These are phyloP conservation scores for peach (Prunus persica) DNA, from an alignment of 306 rosid species.

Conservation along the genomic window DNA sequence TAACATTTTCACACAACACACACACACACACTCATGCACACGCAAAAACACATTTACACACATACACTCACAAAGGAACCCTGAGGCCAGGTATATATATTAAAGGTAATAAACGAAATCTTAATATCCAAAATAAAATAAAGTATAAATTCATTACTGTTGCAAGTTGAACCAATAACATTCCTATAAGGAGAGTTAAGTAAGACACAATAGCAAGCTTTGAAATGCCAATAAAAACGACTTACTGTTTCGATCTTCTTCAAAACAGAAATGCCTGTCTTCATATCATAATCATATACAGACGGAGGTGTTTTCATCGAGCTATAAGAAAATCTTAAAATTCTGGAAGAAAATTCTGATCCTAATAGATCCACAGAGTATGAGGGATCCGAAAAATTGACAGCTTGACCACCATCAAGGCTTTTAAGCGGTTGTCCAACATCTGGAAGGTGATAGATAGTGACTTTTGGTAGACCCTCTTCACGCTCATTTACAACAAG, in stretches of 20 bases:
- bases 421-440: slow-evolving; percentile 57
- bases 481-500: slow-evolving; percentile 72
- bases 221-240: slow-evolving; percentile 21
- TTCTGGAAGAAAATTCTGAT: slow-evolving; percentile 66
- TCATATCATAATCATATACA: slow-evolving; percentile 89
- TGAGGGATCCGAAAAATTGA: slow-evolving; percentile 67
- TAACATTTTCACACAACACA: too few species aligned
- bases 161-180: neutral
- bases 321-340: slow-evolving; percentile 75
- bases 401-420: slow-evolving; percentile 59
- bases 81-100: neutral
- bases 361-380: slow-evolving; percentile 55
- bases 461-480: slow-evolving; percentile 74
- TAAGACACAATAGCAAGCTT: slow-evolving; percentile 14
- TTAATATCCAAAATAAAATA: neutral
- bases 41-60: too few species aligned
- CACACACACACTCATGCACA: too few species aligned
- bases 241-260: slow-evolving; percentile 84
- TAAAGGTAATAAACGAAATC: neutral
- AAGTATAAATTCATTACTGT: neutral
- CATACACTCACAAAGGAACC: too few species aligned
- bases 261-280: slow-evolving; percentile 54
- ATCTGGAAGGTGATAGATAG: slow-evolving; percentile 64
- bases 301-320: slow-evolving; percentile 84
- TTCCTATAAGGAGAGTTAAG: too few species aligned